phyloP scores from a whole-genome alignment of 768 basidiomycete genomes.

The Phylloporus sp. region DNA sequence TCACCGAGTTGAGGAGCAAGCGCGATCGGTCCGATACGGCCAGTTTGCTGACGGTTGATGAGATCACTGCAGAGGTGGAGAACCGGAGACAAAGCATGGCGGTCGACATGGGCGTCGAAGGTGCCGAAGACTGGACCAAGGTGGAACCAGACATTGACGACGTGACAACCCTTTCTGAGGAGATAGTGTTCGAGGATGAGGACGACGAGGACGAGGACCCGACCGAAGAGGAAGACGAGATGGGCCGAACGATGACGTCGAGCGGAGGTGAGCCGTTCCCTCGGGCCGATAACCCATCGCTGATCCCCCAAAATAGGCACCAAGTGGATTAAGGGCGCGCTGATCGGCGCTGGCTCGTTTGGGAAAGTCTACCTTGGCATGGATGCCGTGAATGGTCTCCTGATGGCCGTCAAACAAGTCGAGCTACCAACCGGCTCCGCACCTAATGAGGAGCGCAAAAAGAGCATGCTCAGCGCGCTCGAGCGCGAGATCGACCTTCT shows the following conservation, averaged over 20 bases:
- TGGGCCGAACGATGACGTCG: slow-evolving; percentile 50
- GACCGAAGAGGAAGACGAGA: slow-evolving; percentile 45
- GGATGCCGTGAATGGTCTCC: slow-evolving; percentile 82
- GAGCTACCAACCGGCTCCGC: slow-evolving; percentile 80
- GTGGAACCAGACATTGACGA: slow-evolving; percentile 53
- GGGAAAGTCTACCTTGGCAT: slow-evolving; percentile 94
- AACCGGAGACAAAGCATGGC: slow-evolving; percentile 50
- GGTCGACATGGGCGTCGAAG: slow-evolving; percentile 41
- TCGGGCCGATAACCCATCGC: background rate
- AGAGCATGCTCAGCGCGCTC: slow-evolving; percentile 85
- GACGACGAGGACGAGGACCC: slow-evolving; percentile 47
- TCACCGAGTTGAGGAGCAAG: slow-evolving; percentile 76
- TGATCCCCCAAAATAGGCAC: slow-evolving; percentile 45
- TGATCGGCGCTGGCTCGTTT: slow-evolving; percentile 93
- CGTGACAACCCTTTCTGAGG: slow-evolving; percentile 42
- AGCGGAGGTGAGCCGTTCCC: slow-evolving; percentile 42
- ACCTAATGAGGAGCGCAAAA: slow-evolving; percentile 88
- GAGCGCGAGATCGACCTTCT: slow-evolving; percentile 93
- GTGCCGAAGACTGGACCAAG: slow-evolving; percentile 68
- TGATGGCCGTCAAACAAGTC: slow-evolving; percentile 99
- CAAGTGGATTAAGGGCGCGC: slow-evolving; percentile 96
- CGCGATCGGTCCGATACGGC: slow-evolving; percentile 86
- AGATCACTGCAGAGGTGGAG: slow-evolving; percentile 95
- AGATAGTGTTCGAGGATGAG: slow-evolving; percentile 43
- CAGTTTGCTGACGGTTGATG: slow-evolving; percentile 91